These are phyloP conservation scores for Neurospora africana DNA, from an alignment of 495 filamentous ascomycete genomes.

Conservation along the genomic window DNA sequence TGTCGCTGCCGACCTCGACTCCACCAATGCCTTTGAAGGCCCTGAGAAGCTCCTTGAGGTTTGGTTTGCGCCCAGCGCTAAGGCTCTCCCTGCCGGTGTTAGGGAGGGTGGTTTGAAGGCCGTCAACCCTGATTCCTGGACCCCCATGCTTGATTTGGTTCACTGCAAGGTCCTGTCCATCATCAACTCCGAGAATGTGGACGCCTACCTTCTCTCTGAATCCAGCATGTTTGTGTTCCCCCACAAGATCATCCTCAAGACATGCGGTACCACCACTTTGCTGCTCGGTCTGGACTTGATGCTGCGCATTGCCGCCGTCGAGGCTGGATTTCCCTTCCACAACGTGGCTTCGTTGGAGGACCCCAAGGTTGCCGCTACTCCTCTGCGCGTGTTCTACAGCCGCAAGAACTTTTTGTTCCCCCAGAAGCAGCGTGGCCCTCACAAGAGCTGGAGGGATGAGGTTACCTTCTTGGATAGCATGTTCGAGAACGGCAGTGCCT, in stretches of 20 bases:
- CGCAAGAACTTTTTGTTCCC: conserved; percentile 98
- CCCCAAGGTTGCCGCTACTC: conserved; percentile 62
- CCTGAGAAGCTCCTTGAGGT: conserved; percentile 98
- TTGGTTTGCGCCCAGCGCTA: conserved; percentile 83
- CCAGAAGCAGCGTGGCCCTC: conserved; percentile 85
- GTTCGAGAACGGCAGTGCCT: conserved; percentile 88
- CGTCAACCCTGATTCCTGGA: conserved; percentile 77
- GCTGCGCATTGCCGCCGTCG: conserved; percentile 76
- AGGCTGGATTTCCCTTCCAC: conserved; percentile 72
- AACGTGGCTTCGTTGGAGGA: conserved; percentile 40
- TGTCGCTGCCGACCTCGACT: conserved; percentile 88
- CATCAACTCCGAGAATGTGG: conserved; percentile 87
- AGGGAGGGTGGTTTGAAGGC: conserved; percentile 75
- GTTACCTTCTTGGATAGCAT: conserved; percentile 82
- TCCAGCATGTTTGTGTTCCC: conserved; percentile 99
- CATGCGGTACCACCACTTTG: conserved; percentile 93
- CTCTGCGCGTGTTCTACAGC: conserved; percentile 96
- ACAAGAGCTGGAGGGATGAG: conserved; percentile 95
- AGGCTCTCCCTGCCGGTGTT: conserved; percentile 56
- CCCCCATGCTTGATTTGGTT: conserved; percentile 93
- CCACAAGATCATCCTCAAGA: conserved; percentile 98
- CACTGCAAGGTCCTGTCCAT: conserved; percentile 97
- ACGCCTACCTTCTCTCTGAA: conserved; percentile 95
- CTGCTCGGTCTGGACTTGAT: conserved; percentile 80
- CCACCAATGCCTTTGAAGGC: conserved; percentile 93